Evolutionary conservation across 164 flowering plant genomes (phyloP).

Genomic region (Tetrastigma voinierianum): DNA sequence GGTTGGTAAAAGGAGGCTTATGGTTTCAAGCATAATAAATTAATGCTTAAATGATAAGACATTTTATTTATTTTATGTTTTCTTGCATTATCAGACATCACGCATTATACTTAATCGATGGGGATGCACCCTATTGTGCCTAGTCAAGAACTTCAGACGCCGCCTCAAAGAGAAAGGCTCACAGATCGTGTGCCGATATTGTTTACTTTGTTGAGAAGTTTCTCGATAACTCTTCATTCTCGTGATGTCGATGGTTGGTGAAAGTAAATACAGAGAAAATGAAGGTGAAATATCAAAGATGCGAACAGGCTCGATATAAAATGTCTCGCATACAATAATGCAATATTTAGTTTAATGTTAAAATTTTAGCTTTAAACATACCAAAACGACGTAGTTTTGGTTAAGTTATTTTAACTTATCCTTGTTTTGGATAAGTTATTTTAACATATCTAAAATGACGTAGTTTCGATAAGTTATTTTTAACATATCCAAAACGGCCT

Average conservation of each 20-base stretch:
- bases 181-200: not conserved
- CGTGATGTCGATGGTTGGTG: conserved; percentile 74
- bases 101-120: conserved; percentile 86
- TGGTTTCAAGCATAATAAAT: too few relatives aligned
- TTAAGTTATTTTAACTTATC: too few relatives aligned
- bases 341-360: not conserved
- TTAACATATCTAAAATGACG: too few relatives aligned
- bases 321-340: not conserved
- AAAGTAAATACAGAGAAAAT: conserved; percentile 64
- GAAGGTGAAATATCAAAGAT: conserved; percentile 61
- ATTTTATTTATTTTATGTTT: not conserved
- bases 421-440: too few relatives aligned
- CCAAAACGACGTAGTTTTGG: too few relatives aligned
- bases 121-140: conserved; percentile 83
- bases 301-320: conserved; percentile 70
- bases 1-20: conserved; percentile 35
- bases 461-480: too few relatives aligned
- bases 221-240: too few relatives aligned
- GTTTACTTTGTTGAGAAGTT: not conserved
- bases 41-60: not conserved
- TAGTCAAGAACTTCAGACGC: conserved; percentile 94
- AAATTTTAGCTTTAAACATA: not conserved
- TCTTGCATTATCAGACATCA: conserved; percentile 52
- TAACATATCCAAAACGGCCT: too few relatives aligned
- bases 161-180: conserved; percentile 91